Evolutionary conservation across 768 basidiomycete genomes (phyloP).

Genomic region (Pisolithus tinctorius): DNA sequence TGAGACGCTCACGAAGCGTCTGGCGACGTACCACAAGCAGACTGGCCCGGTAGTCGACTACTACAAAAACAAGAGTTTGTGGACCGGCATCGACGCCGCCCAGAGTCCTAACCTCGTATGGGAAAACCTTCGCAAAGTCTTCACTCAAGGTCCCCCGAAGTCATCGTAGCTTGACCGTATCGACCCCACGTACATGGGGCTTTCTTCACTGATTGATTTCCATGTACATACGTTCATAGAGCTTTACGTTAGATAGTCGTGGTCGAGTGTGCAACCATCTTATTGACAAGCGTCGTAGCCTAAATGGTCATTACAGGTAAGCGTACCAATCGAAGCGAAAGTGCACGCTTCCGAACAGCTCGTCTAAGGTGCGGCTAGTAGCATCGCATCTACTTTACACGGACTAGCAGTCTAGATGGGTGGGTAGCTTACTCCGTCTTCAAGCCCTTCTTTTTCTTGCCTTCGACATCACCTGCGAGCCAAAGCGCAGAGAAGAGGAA

Average conservation of each 20-base stretch:
- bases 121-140: constrained; percentile 68
- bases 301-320: too few species aligned
- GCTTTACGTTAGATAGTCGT: constrained; percentile 4
- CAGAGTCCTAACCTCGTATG: constrained; percentile 91
- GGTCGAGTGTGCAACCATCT: neutral
- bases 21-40: constrained; percentile 84
- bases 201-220: constrained; percentile 10
- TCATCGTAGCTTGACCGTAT: constrained; percentile 5
- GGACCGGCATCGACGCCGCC: constrained; percentile 88
- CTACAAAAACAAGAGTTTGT: constrained; percentile 88
- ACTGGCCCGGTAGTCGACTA: constrained; percentile 95
- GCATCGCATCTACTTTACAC: neutral
- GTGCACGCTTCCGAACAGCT: neutral
- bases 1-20: constrained; percentile 86
- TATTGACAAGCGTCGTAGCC: too few species aligned
- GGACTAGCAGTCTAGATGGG: neutral
- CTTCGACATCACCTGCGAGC: constrained; percentile 76
- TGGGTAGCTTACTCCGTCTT: constrained; percentile 23
- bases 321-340: too few species aligned
- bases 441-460: constrained; percentile 43
- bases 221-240: constrained; percentile 21
- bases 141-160: constrained; percentile 28
- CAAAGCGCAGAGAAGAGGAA: constrained; percentile 82
- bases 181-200: neutral
- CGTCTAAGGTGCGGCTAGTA: neutral